phyloP scores from a whole-genome alignment of 1,284 basidiomycete species.

The Leccinum subrobustum region DNA sequence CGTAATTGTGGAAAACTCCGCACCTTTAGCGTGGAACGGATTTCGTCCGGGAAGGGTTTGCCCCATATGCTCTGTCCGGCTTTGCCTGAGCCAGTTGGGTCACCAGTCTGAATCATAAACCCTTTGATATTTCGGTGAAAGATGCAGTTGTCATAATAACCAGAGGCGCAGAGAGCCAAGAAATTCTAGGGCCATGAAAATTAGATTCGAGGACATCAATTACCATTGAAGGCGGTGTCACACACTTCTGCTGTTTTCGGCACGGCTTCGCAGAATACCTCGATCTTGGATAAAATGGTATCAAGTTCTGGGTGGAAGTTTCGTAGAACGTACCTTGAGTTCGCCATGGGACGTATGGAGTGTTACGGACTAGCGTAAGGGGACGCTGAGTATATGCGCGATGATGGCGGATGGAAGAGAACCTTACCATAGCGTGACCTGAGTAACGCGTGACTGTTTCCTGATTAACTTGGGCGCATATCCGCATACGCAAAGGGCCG shows the following conservation, averaged over 20 bases:
- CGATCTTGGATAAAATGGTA: conserved; percentile 58
- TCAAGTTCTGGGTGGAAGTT: neutral
- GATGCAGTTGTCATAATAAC: conserved; percentile 82
- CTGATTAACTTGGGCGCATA: neutral
- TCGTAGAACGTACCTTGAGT: conserved; percentile 68
- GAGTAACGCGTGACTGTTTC: conserved; percentile 27
- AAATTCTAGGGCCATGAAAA: conserved; percentile 70
- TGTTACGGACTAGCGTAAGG: conserved; percentile 76
- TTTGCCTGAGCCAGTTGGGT: conserved; percentile 80
- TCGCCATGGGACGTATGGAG: conserved; percentile 94
- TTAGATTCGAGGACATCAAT: conserved; percentile 4
- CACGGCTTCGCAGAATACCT: conserved; percentile 95
- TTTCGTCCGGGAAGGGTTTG: conserved; percentile 84
- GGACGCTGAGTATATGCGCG: conserved; percentile 16
- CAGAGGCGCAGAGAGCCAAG: conserved; percentile 88
- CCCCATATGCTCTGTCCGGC: conserved; percentile 88
- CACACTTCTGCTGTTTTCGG: conserved; percentile 90
- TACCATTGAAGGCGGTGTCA: conserved; percentile 12
- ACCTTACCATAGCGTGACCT: conserved; percentile 35
- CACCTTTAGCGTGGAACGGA: conserved; percentile 89
- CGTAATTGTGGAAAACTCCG: conserved; percentile 11
- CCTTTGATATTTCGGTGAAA: conserved; percentile 94
- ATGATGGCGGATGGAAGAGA: conserved; percentile 20
- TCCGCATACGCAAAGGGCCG: neutral
- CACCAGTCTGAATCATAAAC: conserved; percentile 96